A percentile compares a stretch with the other conserved stretches of the same genome.
These are phyloP conservation scores for Thermochaetoides thermophila DNA, from an alignment of 495 filamentous ascomycete genomes.

Conservation along the genomic window DNA sequence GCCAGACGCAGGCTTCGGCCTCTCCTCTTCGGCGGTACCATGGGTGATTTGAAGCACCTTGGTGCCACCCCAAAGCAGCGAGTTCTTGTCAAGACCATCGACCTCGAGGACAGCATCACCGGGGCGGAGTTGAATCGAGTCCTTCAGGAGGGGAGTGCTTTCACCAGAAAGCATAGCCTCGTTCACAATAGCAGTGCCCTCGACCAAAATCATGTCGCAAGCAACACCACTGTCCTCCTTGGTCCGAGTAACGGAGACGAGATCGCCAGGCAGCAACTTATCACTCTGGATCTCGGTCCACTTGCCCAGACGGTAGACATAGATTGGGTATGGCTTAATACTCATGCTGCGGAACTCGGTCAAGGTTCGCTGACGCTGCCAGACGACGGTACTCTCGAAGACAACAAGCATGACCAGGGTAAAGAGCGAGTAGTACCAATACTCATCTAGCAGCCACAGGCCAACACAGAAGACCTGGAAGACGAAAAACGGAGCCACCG, in stretches of 20 bases:
- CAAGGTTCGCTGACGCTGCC: conserved; percentile 95
- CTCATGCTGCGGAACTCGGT: conserved; percentile 98
- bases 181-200: conserved; percentile 94
- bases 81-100: conserved; percentile 88
- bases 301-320: conserved; percentile 68
- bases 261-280: conserved; percentile 86
- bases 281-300: conserved; percentile 89
- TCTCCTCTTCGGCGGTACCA: conserved; percentile 56
- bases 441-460: conserved; percentile 97
- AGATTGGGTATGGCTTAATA: conserved; percentile 93
- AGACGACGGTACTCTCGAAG: conserved; percentile 98
- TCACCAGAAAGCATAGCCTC: conserved; percentile 98
- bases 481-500: conserved; percentile 97
- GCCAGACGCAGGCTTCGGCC: conserved; percentile 51
- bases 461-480: conserved; percentile 99
- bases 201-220: conserved; percentile 90
- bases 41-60: conserved; percentile 95
- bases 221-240: conserved; percentile 96
- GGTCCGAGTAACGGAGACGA: conserved; percentile 85
- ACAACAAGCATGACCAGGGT: conserved; percentile 95
- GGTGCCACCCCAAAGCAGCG: conserved; percentile 91
- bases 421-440: conserved; percentile 99
- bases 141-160: conserved; percentile 91
- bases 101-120: conserved; percentile 71
- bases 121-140: conserved; percentile 85